A percentile compares a stretch with the other conserved stretches of the same genome.
Evolutionary conservation across 140 eudicot genomes (phyloP).

Genomic region (Flaveria floridana): DNA sequence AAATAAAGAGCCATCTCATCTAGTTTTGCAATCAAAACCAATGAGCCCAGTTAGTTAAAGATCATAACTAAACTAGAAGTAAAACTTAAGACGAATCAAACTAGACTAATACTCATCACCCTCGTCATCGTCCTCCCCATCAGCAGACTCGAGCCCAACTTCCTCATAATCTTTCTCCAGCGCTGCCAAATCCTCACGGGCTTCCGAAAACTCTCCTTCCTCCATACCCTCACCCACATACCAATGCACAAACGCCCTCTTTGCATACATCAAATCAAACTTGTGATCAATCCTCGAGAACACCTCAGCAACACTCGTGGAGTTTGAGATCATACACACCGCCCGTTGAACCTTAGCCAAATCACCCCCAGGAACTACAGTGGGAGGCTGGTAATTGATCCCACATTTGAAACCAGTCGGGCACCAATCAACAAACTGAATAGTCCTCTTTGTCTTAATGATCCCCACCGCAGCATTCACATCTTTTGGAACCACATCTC

Average conservation of each 20-base stretch:
- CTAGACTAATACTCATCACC: slow-evolving; percentile 49
- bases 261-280: slow-evolving; percentile 79
- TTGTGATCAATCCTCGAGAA: slow-evolving; percentile 76
- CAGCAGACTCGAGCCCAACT: slow-evolving; percentile 69
- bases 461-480: slow-evolving; percentile 81
- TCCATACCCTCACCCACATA: slow-evolving; percentile 90
- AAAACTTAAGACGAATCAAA: neutral
- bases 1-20: neutral
- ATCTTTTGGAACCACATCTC: slow-evolving; percentile 81
- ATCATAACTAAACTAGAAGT: slow-evolving; percentile 6
- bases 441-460: slow-evolving; percentile 70
- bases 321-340: slow-evolving; percentile 75
- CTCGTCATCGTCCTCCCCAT: slow-evolving; percentile 64
- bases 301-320: slow-evolving; percentile 83
- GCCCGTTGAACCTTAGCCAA: slow-evolving; percentile 82
- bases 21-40: slow-evolving; percentile 40
- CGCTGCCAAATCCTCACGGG: slow-evolving; percentile 79
- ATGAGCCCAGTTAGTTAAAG: slow-evolving; percentile 48
- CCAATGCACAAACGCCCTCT: slow-evolving; percentile 83
- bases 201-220: slow-evolving; percentile 86
- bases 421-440: slow-evolving; percentile 83
- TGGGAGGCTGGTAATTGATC: slow-evolving; percentile 78
- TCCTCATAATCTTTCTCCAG: slow-evolving; percentile 76
- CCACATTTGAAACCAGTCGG: slow-evolving; percentile 88
- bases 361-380: slow-evolving; percentile 85